A percentile compares a stretch with the other conserved stretches of the same genome.
Evolutionary conservation across 306 rosid species (phyloP).

Genomic region (Cucumis sativus): Cucumber_9930_V3 NC_026656.2:12498001-12498500

Average conservation of each 20-base stretch:
- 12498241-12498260: conserved; percentile 33
- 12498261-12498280: conserved; percentile 1
- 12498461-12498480: conserved; percentile 50
- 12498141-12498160: conserved; percentile 34
- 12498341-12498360: too few relatives aligned
- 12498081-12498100: conserved; percentile 26
- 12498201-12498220: conserved; percentile 25
- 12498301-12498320: too few relatives aligned
- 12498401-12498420: conserved; percentile 30
- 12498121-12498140: conserved; percentile 37
- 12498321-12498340: too few relatives aligned
- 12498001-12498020: conserved; percentile 27
- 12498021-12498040: conserved; percentile 24
- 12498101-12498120: conserved; percentile 33
- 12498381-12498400: conserved; percentile 45
- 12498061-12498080: conserved; percentile 14
- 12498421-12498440: conserved; percentile 37
- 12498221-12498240: conserved; percentile 41
- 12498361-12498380: conserved; percentile 29
- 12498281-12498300: too few relatives aligned
- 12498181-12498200: conserved; percentile 17
- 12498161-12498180: conserved; percentile 25
- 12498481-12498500: conserved; percentile 39
- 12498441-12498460: conserved; percentile 33
- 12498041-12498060: background rate